These are phyloP conservation scores for Smittium mucronatum DNA, from an alignment of 371 early-diverging fungal species.

Conservation along the genomic window DNA sequence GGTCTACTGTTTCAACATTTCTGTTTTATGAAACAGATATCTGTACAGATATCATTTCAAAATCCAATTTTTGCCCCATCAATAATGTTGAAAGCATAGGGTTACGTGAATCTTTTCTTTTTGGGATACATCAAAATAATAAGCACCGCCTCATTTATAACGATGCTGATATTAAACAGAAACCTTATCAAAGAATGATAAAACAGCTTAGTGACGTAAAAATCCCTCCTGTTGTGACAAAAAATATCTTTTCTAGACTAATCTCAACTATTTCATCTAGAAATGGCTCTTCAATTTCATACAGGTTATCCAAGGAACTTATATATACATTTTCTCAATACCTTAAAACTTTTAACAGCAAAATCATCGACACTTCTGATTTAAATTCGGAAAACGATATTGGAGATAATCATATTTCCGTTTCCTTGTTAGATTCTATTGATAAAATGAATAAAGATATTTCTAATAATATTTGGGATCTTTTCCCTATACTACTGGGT, in stretches of 20 bases:
- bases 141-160: not conserved
- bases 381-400: not conserved
- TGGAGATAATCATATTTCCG: not conserved
- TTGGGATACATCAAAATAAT: not conserved
- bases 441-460: too few species aligned
- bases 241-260: not conserved
- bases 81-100: conserved; percentile 49
- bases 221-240: conserved; percentile 4
- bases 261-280: not conserved
- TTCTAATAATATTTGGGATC: too few species aligned
- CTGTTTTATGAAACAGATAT: not conserved
- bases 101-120: not conserved
- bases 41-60: not conserved
- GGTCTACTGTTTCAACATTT: not conserved
- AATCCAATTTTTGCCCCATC: not conserved
- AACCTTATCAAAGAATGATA: not conserved
- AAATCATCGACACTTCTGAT: not conserved
- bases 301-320: not conserved
- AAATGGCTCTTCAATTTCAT: not conserved
- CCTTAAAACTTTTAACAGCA: not conserved
- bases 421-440: not conserved
- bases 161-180: not conserved
- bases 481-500: too few species aligned
- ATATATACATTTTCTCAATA: not conserved
- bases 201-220: conserved; percentile 2